A percentile compares a stretch with the other conserved stretches of the same genome.
These are phyloP conservation scores for Macrolepiota fuliginosa DNA, from an alignment of 768 basidiomycete genomes.

Conservation along the genomic window DNA sequence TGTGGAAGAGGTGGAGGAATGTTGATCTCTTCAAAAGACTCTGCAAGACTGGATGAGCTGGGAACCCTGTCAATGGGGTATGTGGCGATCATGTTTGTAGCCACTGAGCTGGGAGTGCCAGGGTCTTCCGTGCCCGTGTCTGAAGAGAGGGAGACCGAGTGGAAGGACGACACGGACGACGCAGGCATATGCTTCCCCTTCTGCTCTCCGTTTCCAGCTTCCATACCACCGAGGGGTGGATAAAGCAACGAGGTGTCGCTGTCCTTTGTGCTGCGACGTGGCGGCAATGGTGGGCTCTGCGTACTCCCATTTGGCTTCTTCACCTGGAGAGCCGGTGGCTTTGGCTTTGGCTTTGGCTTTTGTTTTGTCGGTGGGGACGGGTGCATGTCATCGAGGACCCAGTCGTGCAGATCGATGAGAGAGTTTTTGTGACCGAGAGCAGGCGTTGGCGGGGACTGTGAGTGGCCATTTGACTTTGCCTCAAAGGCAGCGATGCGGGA, in stretches of 20 bases:
- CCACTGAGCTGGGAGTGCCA: conserved; percentile 35
- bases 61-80: conserved; percentile 28
- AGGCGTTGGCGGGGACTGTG: conserved; percentile 51
- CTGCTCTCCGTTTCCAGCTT: neutral
- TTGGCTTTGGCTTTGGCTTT: conserved; percentile 10
- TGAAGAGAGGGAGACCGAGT: conserved; percentile 79
- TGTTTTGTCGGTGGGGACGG: neutral
- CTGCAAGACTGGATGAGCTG: conserved; percentile 57
- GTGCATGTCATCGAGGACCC: conserved; percentile 62
- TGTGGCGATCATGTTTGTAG: conserved; percentile 25
- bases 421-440: conserved; percentile 54
- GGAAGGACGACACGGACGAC: conserved; percentile 80
- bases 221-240: conserved; percentile 22
- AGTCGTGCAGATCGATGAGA: conserved; percentile 70
- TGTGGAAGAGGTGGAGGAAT: conserved; percentile 48
- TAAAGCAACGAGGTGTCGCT: conserved; percentile 23
- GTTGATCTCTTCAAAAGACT: conserved; percentile 73
- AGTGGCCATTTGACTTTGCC: conserved; percentile 27
- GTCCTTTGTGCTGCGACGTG: conserved; percentile 1
- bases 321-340: conserved; percentile 8
- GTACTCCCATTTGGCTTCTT: conserved; percentile 1
- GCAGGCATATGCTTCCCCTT: conserved; percentile 29
- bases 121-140: conserved; percentile 43
- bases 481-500: conserved; percentile 67
- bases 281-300: conserved; percentile 2